A percentile compares a stretch with the other conserved stretches of the same genome.
These are phyloP conservation scores for Fusarium sp. DNA, from an alignment of 2,329 filamentous ascomycete species.

Conservation along the genomic window DNA sequence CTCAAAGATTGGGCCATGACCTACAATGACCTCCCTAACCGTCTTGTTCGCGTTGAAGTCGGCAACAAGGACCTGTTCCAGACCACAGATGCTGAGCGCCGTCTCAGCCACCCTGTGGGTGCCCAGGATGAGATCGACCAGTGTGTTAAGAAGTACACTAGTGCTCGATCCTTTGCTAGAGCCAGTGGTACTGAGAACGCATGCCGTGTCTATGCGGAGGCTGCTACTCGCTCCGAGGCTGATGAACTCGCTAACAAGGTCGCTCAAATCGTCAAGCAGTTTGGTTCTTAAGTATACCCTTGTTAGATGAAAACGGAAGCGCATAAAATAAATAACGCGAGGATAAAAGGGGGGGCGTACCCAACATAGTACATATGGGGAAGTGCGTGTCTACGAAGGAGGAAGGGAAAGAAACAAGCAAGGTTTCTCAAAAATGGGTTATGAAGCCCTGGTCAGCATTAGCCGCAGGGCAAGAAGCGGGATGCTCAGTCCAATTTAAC, in stretches of 20 bases:
- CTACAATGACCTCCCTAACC: slow-evolving; percentile 93
- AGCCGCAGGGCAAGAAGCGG: slow-evolving; percentile 2
- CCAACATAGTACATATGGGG: neutral
- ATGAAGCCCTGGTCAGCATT: slow-evolving; percentile 8
- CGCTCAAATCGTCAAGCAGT: slow-evolving; percentile 74
- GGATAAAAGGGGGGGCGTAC: neutral
- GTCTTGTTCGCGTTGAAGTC: slow-evolving; percentile 92
- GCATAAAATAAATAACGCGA: slow-evolving; percentile 20
- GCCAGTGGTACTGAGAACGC: slow-evolving; percentile 96
- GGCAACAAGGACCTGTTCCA: slow-evolving; percentile 87
- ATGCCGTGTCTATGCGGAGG: slow-evolving; percentile 94
- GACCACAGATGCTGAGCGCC: slow-evolving; percentile 90
- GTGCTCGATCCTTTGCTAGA: slow-evolving; percentile 87
- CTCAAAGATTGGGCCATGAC: slow-evolving; percentile 91
- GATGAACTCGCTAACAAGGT: slow-evolving; percentile 91
- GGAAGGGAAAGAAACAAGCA: slow-evolving; percentile 2
- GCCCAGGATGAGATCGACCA: slow-evolving; percentile 87
- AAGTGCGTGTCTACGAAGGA: neutral
- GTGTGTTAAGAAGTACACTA: slow-evolving; percentile 88
- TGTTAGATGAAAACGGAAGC: neutral
- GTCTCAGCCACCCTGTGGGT: slow-evolving; percentile 79
- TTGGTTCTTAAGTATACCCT: slow-evolving; percentile 42
- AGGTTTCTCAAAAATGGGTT: slow-evolving; percentile 10
- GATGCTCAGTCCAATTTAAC: slow-evolving; percentile 12
- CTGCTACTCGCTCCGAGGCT: slow-evolving; percentile 85